Percentiles rank a stretch among this genome's conserved stretches.
phyloP scores from a whole-genome alignment of 352 stramenopile species.

The Phytophthora macrochlamydospora region DNA sequence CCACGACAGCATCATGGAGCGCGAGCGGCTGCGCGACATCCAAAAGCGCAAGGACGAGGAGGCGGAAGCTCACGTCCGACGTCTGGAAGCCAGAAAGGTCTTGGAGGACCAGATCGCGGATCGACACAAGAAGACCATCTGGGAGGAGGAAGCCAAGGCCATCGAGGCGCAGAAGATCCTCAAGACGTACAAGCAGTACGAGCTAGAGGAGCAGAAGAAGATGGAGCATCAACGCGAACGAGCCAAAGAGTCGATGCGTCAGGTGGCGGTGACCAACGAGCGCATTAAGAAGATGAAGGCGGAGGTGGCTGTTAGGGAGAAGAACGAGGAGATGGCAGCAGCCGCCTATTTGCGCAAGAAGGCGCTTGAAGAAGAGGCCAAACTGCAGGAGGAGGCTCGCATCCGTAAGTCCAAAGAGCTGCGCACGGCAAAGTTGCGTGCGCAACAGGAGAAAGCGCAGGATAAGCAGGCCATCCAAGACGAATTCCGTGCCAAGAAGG shows the following conservation, averaged over 20 bases:
- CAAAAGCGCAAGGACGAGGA: conserved; percentile 53
- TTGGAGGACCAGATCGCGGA: conserved; percentile 78
- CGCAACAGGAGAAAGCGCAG: conserved; percentile 82
- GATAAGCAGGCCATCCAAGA: conserved; percentile 74
- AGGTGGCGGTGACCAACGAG: conserved; percentile 71
- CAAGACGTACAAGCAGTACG: conserved; percentile 83
- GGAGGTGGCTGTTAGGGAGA: conserved; percentile 45
- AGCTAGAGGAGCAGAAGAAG: conserved; percentile 67
- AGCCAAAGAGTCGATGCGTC: conserved; percentile 44
- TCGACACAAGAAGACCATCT: conserved; percentile 68
- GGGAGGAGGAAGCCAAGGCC: conserved; percentile 78
- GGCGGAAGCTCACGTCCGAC: conserved; percentile 44
- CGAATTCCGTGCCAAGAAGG: conserved; percentile 77
- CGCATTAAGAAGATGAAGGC: conserved; percentile 74
- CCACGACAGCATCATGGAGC: conserved; percentile 79
- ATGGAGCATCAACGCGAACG: conserved; percentile 52
- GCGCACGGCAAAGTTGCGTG: conserved; percentile 71
- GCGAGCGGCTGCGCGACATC: conserved; percentile 60
- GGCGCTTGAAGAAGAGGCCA: conserved; percentile 67
- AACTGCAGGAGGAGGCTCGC: conserved; percentile 60
- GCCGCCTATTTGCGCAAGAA: conserved; percentile 79
- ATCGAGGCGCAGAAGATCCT: conserved; percentile 83
- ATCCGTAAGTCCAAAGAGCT: conserved; percentile 78
- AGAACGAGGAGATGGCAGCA: conserved; percentile 67
- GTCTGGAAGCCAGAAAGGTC: conserved; percentile 65